Evolutionary conservation across 352 stramenopile species (phyloP).

Genomic region (Pythium angustatum): DNA sequence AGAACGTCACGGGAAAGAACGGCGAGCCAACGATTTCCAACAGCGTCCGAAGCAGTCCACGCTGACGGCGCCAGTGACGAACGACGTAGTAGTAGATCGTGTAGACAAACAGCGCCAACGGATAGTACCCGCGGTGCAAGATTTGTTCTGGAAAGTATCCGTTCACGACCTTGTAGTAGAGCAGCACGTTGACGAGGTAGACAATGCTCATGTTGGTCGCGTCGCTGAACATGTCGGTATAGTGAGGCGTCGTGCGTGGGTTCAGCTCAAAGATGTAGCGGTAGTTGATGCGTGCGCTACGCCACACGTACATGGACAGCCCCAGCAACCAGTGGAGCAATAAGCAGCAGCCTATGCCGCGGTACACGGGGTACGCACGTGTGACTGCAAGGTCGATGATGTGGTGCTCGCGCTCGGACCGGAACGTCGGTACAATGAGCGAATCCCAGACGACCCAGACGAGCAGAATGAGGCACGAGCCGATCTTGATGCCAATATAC

Average conservation of each 20-base stretch:
- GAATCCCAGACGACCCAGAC: constrained; percentile 97
- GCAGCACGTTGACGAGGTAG: constrained; percentile 93
- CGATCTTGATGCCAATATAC: constrained; percentile 85
- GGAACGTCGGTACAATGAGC: constrained; percentile 80
- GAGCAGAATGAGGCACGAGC: constrained; percentile 73
- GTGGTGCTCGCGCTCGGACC: constrained; percentile 61
- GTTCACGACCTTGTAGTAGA: constrained; percentile 97
- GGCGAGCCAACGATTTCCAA: constrained; percentile 90
- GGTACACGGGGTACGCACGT: constrained; percentile 93
- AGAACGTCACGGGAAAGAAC: constrained; percentile 93
- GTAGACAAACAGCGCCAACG: constrained; percentile 91
- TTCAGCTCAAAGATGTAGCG: constrained; percentile 93
- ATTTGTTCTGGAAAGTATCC: constrained; percentile 82
- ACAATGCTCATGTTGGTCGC: constrained; percentile 96
- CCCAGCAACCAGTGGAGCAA: constrained; percentile 96
- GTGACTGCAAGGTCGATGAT: constrained; percentile 79
- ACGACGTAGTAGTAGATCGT: constrained; percentile 93
- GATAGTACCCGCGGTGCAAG: constrained; percentile 89
- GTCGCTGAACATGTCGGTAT: constrained; percentile 94
- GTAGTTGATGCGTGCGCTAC: constrained; percentile 77
- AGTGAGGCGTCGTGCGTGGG: constrained; percentile 70
- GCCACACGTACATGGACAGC: constrained; percentile 91
- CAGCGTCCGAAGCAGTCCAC: constrained; percentile 87
- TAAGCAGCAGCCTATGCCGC: constrained; percentile 93
- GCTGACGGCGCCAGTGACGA: constrained; percentile 78